Evolutionary conservation across 495 filamentous ascomycete species (phyloP), one percentile per base, ranked within the genome.

Genomic region (Cudoniella acicularis): DNA sequence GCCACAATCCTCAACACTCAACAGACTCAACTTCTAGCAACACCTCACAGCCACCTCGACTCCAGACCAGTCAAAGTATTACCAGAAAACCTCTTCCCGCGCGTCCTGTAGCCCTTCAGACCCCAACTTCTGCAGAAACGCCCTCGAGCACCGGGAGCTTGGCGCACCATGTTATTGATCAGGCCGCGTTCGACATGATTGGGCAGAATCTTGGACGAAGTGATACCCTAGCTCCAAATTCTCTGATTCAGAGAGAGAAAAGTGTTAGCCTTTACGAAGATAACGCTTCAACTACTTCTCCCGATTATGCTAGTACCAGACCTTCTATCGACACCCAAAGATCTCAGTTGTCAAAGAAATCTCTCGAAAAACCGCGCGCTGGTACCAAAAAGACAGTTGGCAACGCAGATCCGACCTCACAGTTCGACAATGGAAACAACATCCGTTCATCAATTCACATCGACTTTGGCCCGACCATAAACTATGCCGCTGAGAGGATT

Each of bases 391-490:
- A 89, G 67, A 90, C 87, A 3, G 87, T 92, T 2, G 93, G 93
- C 9, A 79, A 79, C 51, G 68, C 70, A n/a, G 74, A 81, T 13
- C 6, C 30, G 4, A 36, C 13, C 3, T 61, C 70, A 18, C n/a
- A n/a, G n/a, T n/a, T n/a, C n/a, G 64, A 30, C 46, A 56, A 30
- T 46, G 60, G 36, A 10, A 46, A 51, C 2, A 24, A 62, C 16
- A 20, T 22, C 9, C 56, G 41, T 17, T 4, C 21, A 42, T 40
- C 55, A 2, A 49, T 91, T 1, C 72, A 75, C 9, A 81, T 98
- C 58, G 88, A 98, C 67, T 98, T 98, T 69, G 93, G 93, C 0
- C 90, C 84, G 17, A 97, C 93, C 0, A 76, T 86, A 55, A 86
- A 88, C 65, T 88, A 88, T 49, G 79, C 75, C 10, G 63, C 72